Evolutionary conservation across 306 rosid species (phyloP), one percentile per base, ranked within the genome.

Genomic region (Cucurbita maxima): DNA sequence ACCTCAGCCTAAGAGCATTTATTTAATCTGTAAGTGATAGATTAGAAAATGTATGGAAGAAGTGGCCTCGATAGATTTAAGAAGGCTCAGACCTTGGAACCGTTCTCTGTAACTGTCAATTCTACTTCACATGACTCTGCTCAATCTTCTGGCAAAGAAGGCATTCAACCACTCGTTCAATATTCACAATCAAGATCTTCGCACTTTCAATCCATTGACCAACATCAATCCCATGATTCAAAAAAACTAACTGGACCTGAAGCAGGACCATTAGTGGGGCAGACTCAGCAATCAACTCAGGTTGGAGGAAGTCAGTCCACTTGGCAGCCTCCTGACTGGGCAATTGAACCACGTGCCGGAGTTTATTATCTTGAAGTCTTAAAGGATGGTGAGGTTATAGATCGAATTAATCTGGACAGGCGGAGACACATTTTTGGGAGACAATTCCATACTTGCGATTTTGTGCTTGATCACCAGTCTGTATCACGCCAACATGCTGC

Each of bases 301-400:
- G 75, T 89, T 30, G 96, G 99, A 18, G 95, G 90, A 37, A 92
- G 97, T 48, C 96, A 94, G 77, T 94, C 98, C 0, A 81, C 86
- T 13, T 94, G 98, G 98, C 92, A 85, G 84, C 96, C 99, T 8
- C 98, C 98, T 19, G 97, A 91, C 72, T 94, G 97, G 97, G 97
- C 97, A 9, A 89, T 85, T 59, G 99, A 94, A 78, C 99, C 99
- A 1, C 88, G 96, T 22, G 81, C 92, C 0, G 96, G 99, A 7
- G 99, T 94, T 13, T 84, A 89, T 79, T 91, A 78, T 68, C 89
- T 94, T 37, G 96, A 91, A 76, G 95, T 94, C 58, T 54, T 94
- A 82, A 94, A 94, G 82, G 99, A 94, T 47, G 95, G 96, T 56
- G 89, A 85, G 84, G 90, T 85, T 66, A 72, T 86, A 3, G 99